Percentiles rank a stretch among this genome's conserved stretches.
Evolutionary conservation across 805 yeast species (phyloP).

Genomic region (Pichia exigua): DNA sequence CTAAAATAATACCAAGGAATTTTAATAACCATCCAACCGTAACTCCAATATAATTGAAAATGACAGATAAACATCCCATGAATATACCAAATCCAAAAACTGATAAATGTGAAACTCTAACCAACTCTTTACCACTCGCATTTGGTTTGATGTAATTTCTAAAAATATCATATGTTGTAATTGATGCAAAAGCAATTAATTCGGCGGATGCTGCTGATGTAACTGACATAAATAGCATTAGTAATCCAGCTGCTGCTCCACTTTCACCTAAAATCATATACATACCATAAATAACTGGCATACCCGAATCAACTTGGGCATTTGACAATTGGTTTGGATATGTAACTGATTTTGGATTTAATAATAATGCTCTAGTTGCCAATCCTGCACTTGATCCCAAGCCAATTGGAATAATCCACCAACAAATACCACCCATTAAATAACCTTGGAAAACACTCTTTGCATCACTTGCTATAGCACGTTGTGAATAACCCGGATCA

Average conservation of each 20-base stretch:
- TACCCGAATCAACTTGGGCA: constrained; percentile 32
- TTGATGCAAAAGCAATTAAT: constrained; percentile 34
- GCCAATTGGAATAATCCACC: constrained; percentile 32
- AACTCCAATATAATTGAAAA: constrained; percentile 35
- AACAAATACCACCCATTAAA: constrained; percentile 30
- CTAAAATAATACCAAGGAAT: constrained; percentile 33
- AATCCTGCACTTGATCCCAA: constrained; percentile 39
- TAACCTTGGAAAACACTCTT: constrained; percentile 30
- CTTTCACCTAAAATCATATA: constrained; percentile 31
- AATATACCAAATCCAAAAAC: constrained; percentile 37
- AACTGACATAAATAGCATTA: constrained; percentile 36
- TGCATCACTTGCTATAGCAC: constrained; percentile 36
- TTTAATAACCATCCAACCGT: constrained; percentile 35
- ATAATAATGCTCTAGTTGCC: constrained; percentile 29
- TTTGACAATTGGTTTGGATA: constrained; percentile 34
- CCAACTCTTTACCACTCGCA: constrained; percentile 33
- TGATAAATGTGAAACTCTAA: constrained; percentile 28
- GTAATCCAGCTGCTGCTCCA: constrained; percentile 35
- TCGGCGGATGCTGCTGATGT: constrained; percentile 38
- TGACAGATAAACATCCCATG: constrained; percentile 31
- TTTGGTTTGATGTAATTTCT: constrained; percentile 32
- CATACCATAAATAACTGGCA: constrained; percentile 31
- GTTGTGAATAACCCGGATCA: constrained; percentile 29
- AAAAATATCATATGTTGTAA: constrained; percentile 34
- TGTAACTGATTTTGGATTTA: constrained; percentile 30